A percentile compares a stretch with the other conserved stretches of the same genome.
These are phyloP conservation scores for Teratosphaeria destructans DNA, from an alignment of 2,329 filamentous ascomycete genomes.

Conservation along the genomic window DNA sequence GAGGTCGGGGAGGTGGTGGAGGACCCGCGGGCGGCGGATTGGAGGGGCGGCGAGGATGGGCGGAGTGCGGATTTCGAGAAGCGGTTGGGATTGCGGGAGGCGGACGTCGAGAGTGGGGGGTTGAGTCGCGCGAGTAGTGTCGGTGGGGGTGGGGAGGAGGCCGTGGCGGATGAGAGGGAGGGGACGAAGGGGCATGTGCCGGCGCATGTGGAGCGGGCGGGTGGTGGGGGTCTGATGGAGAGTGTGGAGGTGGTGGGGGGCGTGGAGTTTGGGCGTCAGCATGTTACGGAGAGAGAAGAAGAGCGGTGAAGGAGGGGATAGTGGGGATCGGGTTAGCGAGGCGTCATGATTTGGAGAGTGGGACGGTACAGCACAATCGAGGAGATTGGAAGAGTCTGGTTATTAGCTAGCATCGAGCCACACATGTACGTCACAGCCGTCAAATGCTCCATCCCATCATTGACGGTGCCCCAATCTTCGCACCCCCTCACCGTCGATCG, in stretches of 20 bases:
- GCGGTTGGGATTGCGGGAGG: slow-evolving; percentile 57
- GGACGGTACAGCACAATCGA: not conserved
- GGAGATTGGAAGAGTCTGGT: not conserved
- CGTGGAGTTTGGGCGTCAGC: not conserved
- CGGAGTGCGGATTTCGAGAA: slow-evolving; percentile 37
- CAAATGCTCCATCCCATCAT: too few species aligned
- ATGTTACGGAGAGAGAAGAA: not conserved
- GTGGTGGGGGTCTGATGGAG: not conserved
- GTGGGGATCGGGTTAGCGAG: not conserved
- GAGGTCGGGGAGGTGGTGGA: slow-evolving; percentile 56
- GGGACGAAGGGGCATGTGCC: slow-evolving; percentile 12
- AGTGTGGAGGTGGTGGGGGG: not conserved
- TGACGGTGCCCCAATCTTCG: too few species aligned
- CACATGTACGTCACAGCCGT: too few species aligned
- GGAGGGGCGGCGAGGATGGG: slow-evolving; percentile 44
- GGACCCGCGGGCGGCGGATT: slow-evolving; percentile 61
- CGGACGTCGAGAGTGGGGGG: slow-evolving; percentile 53
- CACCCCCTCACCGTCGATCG: too few species aligned
- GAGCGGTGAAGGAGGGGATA: not conserved
- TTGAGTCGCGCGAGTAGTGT: slow-evolving; percentile 66
- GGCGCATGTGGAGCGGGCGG: not conserved
- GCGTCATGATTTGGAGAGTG: not conserved
- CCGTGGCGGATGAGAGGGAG: slow-evolving; percentile 13
- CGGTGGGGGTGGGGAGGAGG: slow-evolving; percentile 14
- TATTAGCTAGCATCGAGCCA: not conserved